Evolutionary conservation across 2,329 filamentous ascomycete species (phyloP), one percentile per base, ranked within the genome.

Genomic region (Phyllosticta capitalensis): DNA sequence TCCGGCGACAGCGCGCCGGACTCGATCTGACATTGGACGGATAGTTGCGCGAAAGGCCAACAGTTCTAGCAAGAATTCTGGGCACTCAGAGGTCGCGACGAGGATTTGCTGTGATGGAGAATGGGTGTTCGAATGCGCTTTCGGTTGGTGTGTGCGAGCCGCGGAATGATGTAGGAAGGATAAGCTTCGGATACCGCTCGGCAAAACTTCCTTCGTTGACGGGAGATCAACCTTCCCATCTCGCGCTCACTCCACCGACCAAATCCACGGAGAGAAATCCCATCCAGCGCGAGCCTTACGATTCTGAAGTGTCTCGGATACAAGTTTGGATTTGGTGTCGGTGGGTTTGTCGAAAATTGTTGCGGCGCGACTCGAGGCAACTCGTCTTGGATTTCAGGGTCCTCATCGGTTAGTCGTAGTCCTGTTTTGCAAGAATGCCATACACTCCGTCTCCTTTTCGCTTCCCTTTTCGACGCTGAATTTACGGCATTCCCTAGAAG

Each of bases 1-100:
- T 45, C 7, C 38, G 14, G 38, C 38, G 14, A n/a, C 38, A n/a
- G 38, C 38, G 38, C 38, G 38, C 38, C 38, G 65, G 58, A 9
- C 14, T 9, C 52, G 26, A n/a, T 49, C 38, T 21, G 38, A 28
- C 51, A 30, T 51, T 19, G 48, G 52, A 61, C 10, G 55, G 54
- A 50, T 14, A n/a, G 17, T 6, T 6, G 2, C 17, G 38, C 38
- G 7, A n/a, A n/a, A n/a, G 7, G 14, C 38, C 7, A 45, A n/a
- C 7, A n/a, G 38, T n/a, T n/a, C 14, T 45, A 4, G 38, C n/a
- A n/a, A n/a, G 14, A n/a, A n/a, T 1, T 17, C n/a, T 6, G 17
- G 38, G 1, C 1, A 7, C 17, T 3, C 5, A 45, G 14, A n/a
- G 17, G 38, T 6, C 17, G 17, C 38, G 38, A n/a, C 38, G 38